A percentile compares a stretch with the other conserved stretches of the same genome.
phyloP scores from a whole-genome alignment of 139 green algal genomes.

The Chlamydomonas incerta region DNA sequence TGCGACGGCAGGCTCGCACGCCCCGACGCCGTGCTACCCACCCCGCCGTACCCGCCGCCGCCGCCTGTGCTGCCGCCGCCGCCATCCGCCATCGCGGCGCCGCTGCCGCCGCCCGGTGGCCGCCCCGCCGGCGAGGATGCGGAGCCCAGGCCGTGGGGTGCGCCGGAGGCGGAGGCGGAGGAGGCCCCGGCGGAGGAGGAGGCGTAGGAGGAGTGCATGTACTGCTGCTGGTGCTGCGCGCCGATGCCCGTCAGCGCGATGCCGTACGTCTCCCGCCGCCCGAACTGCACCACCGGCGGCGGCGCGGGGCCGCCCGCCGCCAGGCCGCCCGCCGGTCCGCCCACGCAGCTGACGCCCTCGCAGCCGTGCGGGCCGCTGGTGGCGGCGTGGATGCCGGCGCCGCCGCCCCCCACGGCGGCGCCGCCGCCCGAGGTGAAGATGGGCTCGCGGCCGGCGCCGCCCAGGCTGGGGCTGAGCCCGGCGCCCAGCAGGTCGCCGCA shows the following conservation, averaged over 20 bases:
- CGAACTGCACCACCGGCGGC: conserved; percentile 14
- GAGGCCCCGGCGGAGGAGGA: too few species aligned
- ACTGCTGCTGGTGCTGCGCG: conserved; percentile 31
- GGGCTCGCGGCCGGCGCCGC: background rate
- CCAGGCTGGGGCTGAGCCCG: too few species aligned
- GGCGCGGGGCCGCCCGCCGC: background rate
- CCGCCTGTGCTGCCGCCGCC: too few species aligned
- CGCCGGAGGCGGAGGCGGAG: too few species aligned
- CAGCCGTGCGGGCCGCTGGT: background rate
- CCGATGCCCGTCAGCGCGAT: conserved; percentile 39
- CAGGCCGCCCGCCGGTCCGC: background rate
- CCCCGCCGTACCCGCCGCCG: background rate
- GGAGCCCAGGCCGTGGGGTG: too few species aligned
- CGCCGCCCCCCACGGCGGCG: too few species aligned
- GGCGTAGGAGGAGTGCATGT: background rate
- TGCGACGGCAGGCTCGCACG: conserved; percentile 2
- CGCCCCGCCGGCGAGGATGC: too few species aligned
- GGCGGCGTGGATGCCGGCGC: too few species aligned
- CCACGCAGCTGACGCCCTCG: background rate
- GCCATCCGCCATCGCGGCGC: too few species aligned
- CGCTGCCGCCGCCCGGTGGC: too few species aligned
- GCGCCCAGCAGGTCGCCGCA: background rate
- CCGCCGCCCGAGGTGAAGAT: background rate
- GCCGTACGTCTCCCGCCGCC: conserved; percentile 40
- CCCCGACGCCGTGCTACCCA: background rate